Evolutionary conservation across 306 rosid genomes (phyloP).

Genomic region (Inga oerstediana): DNA sequence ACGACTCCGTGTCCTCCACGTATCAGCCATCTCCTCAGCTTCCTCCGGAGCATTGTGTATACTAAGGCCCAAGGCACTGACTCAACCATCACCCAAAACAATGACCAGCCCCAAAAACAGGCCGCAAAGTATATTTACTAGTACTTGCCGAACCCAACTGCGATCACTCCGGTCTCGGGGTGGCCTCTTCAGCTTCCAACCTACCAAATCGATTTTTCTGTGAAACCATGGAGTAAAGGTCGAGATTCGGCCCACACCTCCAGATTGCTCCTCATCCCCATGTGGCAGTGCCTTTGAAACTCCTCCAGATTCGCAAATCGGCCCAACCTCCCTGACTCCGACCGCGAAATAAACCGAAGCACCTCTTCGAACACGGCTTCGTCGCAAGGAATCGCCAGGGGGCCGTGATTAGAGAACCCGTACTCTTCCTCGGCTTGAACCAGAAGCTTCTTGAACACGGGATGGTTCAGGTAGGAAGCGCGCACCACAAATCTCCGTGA

Average conservation of each 20-base stretch:
- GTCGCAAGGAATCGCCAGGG: constrained; percentile 75
- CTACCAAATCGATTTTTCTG: constrained; percentile 57
- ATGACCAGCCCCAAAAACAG: neutral
- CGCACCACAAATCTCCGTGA: constrained; percentile 65
- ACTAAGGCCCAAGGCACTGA: neutral
- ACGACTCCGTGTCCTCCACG: constrained; percentile 60
- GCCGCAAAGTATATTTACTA: neutral
- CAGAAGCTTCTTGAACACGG: constrained; percentile 69
- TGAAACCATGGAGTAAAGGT: constrained; percentile 59
- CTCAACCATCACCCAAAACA: neutral
- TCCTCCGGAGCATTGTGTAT: constrained; percentile 44
- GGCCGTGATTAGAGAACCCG: constrained; percentile 67
- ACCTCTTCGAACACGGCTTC: constrained; percentile 68
- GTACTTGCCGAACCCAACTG: neutral
- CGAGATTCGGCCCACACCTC: constrained; percentile 74
- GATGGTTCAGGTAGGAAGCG: constrained; percentile 76
- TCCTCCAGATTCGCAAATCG: constrained; percentile 52
- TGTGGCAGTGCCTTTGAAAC: constrained; percentile 56
- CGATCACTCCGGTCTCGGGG: constrained; percentile 17
- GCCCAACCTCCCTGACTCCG: constrained; percentile 47
- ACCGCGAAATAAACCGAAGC: constrained; percentile 56
- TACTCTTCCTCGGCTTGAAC: constrained; percentile 71
- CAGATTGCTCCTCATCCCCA: constrained; percentile 41
- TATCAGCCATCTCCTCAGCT: constrained; percentile 57
- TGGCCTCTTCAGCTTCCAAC: neutral